Evolutionary conservation across 345 rosid species (phyloP), one percentile per base, ranked within the genome.

Genomic region (Abelmoschus esculentus): DNA sequence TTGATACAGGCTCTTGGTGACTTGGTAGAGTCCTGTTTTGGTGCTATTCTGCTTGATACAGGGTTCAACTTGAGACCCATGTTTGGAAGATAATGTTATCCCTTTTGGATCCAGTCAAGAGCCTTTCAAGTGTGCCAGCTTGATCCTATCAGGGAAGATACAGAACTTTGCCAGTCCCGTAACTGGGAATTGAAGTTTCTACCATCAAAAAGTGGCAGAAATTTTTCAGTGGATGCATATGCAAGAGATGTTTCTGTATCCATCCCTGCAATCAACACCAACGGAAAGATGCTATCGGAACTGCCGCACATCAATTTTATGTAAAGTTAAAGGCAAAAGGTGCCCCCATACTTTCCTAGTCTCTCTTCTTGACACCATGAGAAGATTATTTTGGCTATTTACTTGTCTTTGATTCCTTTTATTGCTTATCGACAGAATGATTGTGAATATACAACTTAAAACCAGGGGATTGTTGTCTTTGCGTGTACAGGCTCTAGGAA

Each of bases 1-100:
- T 72, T 71, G 78, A 55, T 74, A 70, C 88, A 90, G 97, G 97
- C 80, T 54, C 96, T 93, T 42, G 93, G 98, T 66, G 98, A 93
- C 79, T 79, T 93, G 85, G 83, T 93, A 32, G 98, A 93, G 81
- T 89, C 98, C 75, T 83, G 74, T 61, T 57, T 89, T 66, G 98
- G 97, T 63, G 97, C 97, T 71, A 80, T 88, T 71, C 83, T 90
- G 55, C 89, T 93, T 9, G 98, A 90, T 80, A 67, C 89, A 6
- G 98, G 98, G 69, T 80, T 90, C 55, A 62, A 90, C 83, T 82
- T 93, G n/a, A n/a, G 83, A 75, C 83, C 71, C 74, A 9, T 42
- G 86, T 83, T 69, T 93, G 98, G 98, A 81, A 69, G 67, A 57
- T 83, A 49, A 88, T 93, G 90, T 77, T 93, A 61, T 84, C 96